A percentile compares a stretch with the other conserved stretches of the same genome.
Conservation (phyloP, 2,329 filamentous ascomycete species). For the Aspergillus niger region DNA sequence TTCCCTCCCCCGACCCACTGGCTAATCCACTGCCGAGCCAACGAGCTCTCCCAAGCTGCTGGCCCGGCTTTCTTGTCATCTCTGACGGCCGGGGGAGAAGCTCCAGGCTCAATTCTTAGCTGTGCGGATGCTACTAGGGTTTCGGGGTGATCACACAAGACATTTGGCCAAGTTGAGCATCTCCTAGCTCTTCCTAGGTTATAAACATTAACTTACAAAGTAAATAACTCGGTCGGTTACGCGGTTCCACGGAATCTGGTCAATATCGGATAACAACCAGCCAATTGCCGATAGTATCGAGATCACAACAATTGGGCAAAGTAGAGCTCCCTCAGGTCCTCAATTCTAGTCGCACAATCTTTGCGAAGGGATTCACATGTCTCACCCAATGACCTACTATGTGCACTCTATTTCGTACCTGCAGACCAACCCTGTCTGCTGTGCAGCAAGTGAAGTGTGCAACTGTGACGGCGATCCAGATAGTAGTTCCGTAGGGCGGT, state of each 20-base stretch:
- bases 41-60: not conserved
- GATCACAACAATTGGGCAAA: no score
- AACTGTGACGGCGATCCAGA: not conserved
- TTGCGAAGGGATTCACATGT: not conserved
- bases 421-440: not conserved
- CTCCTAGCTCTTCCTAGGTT: not conserved
- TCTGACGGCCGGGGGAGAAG: not conserved
- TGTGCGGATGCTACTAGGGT: not conserved
- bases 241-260: not conserved
- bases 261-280: not conserved
- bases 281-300: not conserved
- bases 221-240: not conserved
- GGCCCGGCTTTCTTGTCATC: no score
- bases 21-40: not conserved
- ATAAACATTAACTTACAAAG: not conserved
- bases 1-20: constrained; percentile 6
- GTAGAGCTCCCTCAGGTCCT: not conserved
- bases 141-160: not conserved
- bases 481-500: not conserved
- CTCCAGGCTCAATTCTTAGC: not conserved
- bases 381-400: not conserved
- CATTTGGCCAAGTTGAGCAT: not conserved
- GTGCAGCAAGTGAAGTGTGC: not conserved
- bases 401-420: not conserved
- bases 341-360: not conserved